phyloP scores from a whole-genome alignment of 2,329 filamentous ascomycete genomes.

The Aureobasidium leucospermi region DNA sequence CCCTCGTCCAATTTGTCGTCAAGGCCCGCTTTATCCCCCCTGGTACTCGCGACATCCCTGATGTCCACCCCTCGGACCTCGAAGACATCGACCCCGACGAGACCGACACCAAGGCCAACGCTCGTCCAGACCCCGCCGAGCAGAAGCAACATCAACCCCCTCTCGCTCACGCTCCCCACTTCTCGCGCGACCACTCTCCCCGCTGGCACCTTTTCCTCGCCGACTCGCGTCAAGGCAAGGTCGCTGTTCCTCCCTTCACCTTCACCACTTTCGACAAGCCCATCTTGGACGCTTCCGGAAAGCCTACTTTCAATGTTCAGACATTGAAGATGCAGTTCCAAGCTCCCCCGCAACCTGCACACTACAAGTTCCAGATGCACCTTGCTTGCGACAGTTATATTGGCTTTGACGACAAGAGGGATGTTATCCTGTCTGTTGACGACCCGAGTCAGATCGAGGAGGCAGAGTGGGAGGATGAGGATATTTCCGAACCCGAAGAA shows the following conservation, averaged over 20 bases:
- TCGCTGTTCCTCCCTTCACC: slow-evolving; percentile 93
- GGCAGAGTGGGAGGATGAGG: slow-evolving; percentile 52
- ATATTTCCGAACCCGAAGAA: slow-evolving; percentile 96
- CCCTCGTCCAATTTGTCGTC: slow-evolving; percentile 86
- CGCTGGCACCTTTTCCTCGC: slow-evolving; percentile 92
- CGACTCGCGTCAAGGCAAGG: slow-evolving; percentile 88
- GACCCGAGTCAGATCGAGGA: slow-evolving; percentile 78
- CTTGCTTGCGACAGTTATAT: slow-evolving; percentile 91
- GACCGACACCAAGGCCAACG: slow-evolving; percentile 74
- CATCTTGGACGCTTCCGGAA: slow-evolving; percentile 69
- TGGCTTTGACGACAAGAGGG: slow-evolving; percentile 85
- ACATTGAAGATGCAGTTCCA: slow-evolving; percentile 97
- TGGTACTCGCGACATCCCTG: slow-evolving; percentile 66
- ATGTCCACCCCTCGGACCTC: slow-evolving; percentile 69
- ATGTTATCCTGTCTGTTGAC: slow-evolving; percentile 82
- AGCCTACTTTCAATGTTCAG: slow-evolving; percentile 89
- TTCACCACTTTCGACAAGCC: slow-evolving; percentile 89
- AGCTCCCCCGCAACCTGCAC: slow-evolving; percentile 82
- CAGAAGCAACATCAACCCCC: slow-evolving; percentile 65
- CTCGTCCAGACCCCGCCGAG: slow-evolving; percentile 59
- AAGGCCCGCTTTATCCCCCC: slow-evolving; percentile 93
- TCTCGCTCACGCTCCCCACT: slow-evolving; percentile 84
- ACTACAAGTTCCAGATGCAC: slow-evolving; percentile 93
- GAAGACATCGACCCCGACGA: slow-evolving; percentile 90
- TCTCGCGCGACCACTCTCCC: slow-evolving; percentile 80